Conservation (phyloP, 75 land plant genomes). For the Sequoiadendron giganteum region DNA sequence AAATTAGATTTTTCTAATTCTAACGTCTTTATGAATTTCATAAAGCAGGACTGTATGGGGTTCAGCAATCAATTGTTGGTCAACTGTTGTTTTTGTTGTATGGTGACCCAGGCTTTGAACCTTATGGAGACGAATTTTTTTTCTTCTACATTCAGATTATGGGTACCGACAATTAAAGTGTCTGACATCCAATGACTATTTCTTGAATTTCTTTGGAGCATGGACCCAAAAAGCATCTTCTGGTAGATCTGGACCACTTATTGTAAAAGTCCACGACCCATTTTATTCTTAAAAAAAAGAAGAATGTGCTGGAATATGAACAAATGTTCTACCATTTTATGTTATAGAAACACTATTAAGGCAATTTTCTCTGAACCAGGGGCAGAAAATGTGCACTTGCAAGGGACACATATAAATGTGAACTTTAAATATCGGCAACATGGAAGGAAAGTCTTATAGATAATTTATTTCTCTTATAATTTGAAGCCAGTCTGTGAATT, state of each 20-base stretch:
- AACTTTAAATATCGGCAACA: too few species aligned
- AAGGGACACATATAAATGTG: not conserved
- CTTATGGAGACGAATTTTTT: not conserved
- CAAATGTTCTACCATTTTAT: not conserved
- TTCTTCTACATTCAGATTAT: not conserved
- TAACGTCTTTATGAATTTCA: not conserved
- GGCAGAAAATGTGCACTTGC: not conserved
- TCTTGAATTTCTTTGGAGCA: not conserved
- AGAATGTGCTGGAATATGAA: not conserved
- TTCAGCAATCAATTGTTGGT: not conserved
- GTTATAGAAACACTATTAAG: not conserved
- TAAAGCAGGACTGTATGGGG: not conserved
- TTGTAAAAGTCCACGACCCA: not conserved
- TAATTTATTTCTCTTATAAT: too few species aligned
- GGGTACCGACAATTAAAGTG: not conserved
- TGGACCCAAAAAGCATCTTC: not conserved
- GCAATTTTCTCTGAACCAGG: not conserved
- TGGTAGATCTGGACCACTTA: not conserved
- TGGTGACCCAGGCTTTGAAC: not conserved
- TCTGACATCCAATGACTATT: not conserved
- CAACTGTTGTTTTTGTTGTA: not conserved
- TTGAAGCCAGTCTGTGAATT: not conserved
- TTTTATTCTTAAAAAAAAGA: not conserved
- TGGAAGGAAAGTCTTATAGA: too few species aligned
- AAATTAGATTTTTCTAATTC: not conserved